Percentiles rank a stretch among this genome's conserved stretches.
Evolutionary conservation across 2,329 filamentous ascomycete genomes (phyloP).

Genomic region (Colletotrichum horii): DNA sequence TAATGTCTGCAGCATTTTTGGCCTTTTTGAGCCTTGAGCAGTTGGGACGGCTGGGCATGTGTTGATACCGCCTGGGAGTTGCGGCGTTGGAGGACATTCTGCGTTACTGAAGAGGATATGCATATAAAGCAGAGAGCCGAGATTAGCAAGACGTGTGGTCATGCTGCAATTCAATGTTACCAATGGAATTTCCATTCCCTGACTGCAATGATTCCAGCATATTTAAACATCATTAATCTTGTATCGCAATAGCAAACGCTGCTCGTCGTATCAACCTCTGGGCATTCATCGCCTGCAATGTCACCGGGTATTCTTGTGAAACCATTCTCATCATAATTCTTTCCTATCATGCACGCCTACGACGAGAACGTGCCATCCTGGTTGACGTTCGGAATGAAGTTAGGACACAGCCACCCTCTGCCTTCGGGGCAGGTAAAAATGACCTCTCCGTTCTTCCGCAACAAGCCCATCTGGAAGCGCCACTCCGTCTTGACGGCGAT

Average conservation of each 20-base stretch:
- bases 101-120: background rate
- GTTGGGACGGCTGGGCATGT: background rate
- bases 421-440: conserved; percentile 24
- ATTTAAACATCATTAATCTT: background rate
- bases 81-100: background rate
- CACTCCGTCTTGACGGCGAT: conserved; percentile 25
- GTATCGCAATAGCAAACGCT: background rate
- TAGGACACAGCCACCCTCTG: conserved; percentile 17
- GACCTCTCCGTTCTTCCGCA: conserved; percentile 18
- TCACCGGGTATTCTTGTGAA: background rate
- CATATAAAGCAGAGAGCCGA: background rate
- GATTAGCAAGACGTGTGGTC: background rate
- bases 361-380: conserved; percentile 17
- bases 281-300: background rate
- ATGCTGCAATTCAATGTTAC: background rate
- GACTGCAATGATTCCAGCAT: background rate
- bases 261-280: background rate
- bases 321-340: background rate
- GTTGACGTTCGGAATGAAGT: conserved; percentile 16
- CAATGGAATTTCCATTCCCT: background rate
- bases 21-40: background rate
- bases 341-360: background rate
- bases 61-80: conserved; percentile 1
- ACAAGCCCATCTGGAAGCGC: conserved; percentile 24
- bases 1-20: conserved; percentile 12